Evolutionary conservation across 108 stramenopile species (phyloP), one percentile per base, ranked within the genome.

Genomic region (Cyclotella cryptica): DNA sequence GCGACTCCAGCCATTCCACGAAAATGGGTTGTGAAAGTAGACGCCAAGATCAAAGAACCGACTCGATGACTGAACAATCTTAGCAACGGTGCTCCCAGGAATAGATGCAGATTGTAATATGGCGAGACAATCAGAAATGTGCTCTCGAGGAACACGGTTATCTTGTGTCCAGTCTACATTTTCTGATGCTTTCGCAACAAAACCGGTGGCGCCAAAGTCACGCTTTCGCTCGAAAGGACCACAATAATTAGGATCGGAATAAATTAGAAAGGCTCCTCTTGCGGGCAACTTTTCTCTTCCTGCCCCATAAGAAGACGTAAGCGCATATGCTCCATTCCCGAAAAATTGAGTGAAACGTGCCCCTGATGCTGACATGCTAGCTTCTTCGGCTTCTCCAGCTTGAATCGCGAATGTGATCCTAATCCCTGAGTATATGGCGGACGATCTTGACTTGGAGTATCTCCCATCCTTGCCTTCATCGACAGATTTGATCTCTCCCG

Each of bases 21-120:
- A 72, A 55, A 96, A 90, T 9, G 94, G 94, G 79, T 93, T 96
- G 78, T 92, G 92, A 58, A 91, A 90, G 72, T 96, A 96, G 0
- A 93, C 90, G 1, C 92, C 94, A 0, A 93, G 70, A 51, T 92
- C 90, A 61, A 93, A 95, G 69, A 88, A 88, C 53, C 89, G 79
- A 54, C 81, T 79, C 18, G 90, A 85, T 14, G 79, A 52, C 21
- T 76, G 52, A 17, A 91, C 79, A 26, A 87, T 78, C 9, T 75
- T 70, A 10, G 71, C 68, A 0, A 86, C 71, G 19, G 83, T 69
- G 0, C 61, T 69, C n/a, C 86, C 84, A 12, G 88, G 88, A 55
- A 92, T 60, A 17, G 64, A 53, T 14, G 80, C 74, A 45, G 74
- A 60, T 72, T 73, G 46, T 45, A 73, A 18, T 44, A 75, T 49